Evolutionary conservation across 2,329 filamentous ascomycete species (phyloP).

Genomic region (Aspergillus aculeatus): DNA sequence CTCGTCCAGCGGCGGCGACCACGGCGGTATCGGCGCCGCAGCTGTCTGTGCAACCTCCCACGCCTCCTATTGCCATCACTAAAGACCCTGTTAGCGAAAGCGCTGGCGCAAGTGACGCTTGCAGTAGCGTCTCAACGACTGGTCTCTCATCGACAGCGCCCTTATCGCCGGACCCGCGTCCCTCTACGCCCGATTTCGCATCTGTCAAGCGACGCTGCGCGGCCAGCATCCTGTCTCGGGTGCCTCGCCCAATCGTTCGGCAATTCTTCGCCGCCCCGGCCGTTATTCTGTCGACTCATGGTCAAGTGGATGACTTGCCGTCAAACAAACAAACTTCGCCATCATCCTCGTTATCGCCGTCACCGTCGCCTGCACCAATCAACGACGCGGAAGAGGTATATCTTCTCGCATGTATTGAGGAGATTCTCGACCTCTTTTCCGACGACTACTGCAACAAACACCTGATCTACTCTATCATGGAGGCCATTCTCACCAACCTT

Average conservation of each 20-base stretch:
- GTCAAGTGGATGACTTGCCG: neutral
- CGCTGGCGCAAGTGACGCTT: slow-evolving; percentile 21
- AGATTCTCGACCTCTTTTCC: slow-evolving; percentile 69
- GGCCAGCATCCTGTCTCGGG: slow-evolving; percentile 40
- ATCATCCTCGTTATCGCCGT: slow-evolving; percentile 9
- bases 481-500: slow-evolving; percentile 75
- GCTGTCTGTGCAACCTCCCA: slow-evolving; percentile 25
- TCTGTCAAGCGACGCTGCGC: slow-evolving; percentile 48
- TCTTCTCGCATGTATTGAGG: slow-evolving; percentile 60
- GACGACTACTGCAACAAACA: slow-evolving; percentile 93
- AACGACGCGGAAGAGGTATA: slow-evolving; percentile 43
- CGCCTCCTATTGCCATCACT: slow-evolving; percentile 13
- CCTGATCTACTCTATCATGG: slow-evolving; percentile 76
- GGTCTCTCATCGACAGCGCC: slow-evolving; percentile 12
- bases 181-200: slow-evolving; percentile 34
- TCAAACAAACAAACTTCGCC: neutral
- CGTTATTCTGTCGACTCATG: neutral
- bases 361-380: slow-evolving; percentile 5
- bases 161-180: slow-evolving; percentile 20
- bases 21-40: slow-evolving; percentile 20
- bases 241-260: slow-evolving; percentile 46
- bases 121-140: slow-evolving; percentile 20
- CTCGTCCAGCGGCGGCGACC: slow-evolving; percentile 51
- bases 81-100: slow-evolving; percentile 17
- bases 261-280: slow-evolving; percentile 43